Base-by-base conservation (phyloP, 495 filamentous ascomycete genomes). In the Alectoria sarmentosa region DNA sequence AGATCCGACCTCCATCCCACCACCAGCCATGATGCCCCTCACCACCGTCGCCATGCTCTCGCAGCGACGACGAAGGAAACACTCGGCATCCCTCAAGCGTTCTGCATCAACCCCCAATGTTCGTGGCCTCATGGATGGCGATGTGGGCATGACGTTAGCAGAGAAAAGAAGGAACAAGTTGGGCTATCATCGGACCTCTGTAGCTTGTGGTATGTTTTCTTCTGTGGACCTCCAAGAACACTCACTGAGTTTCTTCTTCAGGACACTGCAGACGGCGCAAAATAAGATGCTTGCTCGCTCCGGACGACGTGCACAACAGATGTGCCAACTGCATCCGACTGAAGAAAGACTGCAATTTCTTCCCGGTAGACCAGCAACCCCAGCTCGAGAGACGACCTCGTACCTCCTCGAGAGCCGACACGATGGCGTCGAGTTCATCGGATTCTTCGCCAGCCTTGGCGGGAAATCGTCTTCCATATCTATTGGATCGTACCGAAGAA, bases 131-230 rank as follows among this genome's bases (percentile, higher is more conserved):
- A 69, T 76, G 71, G 76, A 76, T 75, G 79, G 76, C 66, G 70
- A 70, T 57, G 75, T 77, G 57, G 73, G 70, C 67, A 74, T 75
- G 71, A 80, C 76, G 26, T 78, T 86, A 42, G 81, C 79, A 49
- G 92, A 96, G 71, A 96, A 94, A 77, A 88, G 90, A 74, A 88
- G 94, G 69, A 98, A 98, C 74, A 98, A 96, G 76, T 81, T 98
- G 61, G 94, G 94, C 38, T 98, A 98, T 75, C 93, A 97, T 80
- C 87, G 94, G 64, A 97, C 92, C 42, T 96, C 94, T 63, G 91
- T 98, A 74, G 94, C 94, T 69, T 98, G 94, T 82, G 89, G 94
- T 98, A 83, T 46, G 62, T 66, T 62, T 44, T 68, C 21, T 28
- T 58, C 57, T 28, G 15, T 38, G 59, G 49, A 37, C 30, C 23